Evolutionary conservation across 192 early-diverging fungal species (phyloP).

Genomic region (Coemansia javaensis): DNA sequence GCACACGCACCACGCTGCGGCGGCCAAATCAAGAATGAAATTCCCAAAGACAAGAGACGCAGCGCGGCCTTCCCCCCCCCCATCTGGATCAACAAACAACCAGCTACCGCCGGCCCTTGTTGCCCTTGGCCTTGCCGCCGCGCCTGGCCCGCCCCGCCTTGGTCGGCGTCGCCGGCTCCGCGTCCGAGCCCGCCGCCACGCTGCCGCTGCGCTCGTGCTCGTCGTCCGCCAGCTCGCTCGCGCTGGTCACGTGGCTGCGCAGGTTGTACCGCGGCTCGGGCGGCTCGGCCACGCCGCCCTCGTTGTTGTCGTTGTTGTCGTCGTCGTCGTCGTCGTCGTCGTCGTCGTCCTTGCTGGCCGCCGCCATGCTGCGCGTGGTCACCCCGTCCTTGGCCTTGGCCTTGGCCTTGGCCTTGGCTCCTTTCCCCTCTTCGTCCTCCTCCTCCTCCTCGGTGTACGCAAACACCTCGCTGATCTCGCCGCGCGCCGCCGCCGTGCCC

Average conservation of each 20-base stretch:
- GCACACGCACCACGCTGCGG: no score
- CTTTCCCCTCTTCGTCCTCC: slow-evolving; percentile 31
- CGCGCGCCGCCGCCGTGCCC: slow-evolving; percentile 57
- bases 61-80: no score
- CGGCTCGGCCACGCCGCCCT: not conserved
- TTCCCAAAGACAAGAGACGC: no score
- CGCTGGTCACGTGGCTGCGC: slow-evolving; percentile 24
- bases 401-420: not conserved
- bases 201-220: slow-evolving; percentile 28
- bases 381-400: slow-evolving; percentile 1
- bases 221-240: slow-evolving; percentile 42
- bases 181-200: no score
- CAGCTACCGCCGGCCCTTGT: no score
- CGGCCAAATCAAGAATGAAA: no score
- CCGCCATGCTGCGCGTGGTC: no score
- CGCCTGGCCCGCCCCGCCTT: no score
- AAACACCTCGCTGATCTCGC: slow-evolving; percentile 65
- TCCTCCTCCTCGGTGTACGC: slow-evolving; percentile 59
- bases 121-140: no score
- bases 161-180: no score
- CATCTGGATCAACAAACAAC: no score
- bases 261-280: slow-evolving; percentile 29
- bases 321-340: slow-evolving; percentile 20
- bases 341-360: slow-evolving; percentile 40
- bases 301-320: not conserved